A percentile compares a stretch with the other conserved stretches of the same genome.
These are phyloP conservation scores for Penicillium brevicompactum DNA, from an alignment of 2,329 filamentous ascomycete genomes.

Conservation along the genomic window DNA sequence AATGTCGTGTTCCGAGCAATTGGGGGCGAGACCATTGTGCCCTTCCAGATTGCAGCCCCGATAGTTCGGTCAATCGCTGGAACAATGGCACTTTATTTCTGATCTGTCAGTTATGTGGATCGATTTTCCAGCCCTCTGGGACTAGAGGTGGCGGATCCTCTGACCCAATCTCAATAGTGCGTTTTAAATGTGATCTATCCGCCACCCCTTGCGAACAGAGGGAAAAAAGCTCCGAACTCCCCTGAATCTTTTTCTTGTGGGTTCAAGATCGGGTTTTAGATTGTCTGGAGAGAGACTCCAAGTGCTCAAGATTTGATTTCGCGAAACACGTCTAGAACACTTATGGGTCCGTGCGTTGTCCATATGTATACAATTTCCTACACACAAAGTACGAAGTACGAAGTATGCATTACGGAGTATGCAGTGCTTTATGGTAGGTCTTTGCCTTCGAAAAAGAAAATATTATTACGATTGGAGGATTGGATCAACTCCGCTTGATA, in stretches of 20 bases:
- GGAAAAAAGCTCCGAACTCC: slow-evolving; percentile 2
- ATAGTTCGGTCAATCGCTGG: slow-evolving; percentile 16
- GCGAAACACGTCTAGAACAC: not conserved
- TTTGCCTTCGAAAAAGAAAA: not conserved
- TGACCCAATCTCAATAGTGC: slow-evolving; percentile 12
- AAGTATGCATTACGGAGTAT: no score
- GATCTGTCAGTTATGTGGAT: slow-evolving; percentile 16
- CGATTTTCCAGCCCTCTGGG: not conserved
- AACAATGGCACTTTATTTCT: slow-evolving; percentile 22
- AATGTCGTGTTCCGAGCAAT: not conserved
- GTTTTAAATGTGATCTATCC: slow-evolving; percentile 23
- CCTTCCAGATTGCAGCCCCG: slow-evolving; percentile 2
- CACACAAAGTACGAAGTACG: not conserved
- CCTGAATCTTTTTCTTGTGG: not conserved
- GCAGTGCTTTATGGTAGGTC: no score
- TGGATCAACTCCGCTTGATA: not conserved
- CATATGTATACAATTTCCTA: not conserved
- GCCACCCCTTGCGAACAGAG: not conserved
- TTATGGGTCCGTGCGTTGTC: not conserved
- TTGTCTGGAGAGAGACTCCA: not conserved
- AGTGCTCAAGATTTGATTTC: not conserved
- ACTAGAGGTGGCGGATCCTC: slow-evolving; percentile 7
- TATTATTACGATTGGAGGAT: not conserved
- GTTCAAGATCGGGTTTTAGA: not conserved
- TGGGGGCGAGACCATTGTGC: not conserved